These are phyloP conservation scores for Xylaria sp. DNA, from an alignment of 2,329 filamentous ascomycete genomes.

Conservation along the genomic window DNA sequence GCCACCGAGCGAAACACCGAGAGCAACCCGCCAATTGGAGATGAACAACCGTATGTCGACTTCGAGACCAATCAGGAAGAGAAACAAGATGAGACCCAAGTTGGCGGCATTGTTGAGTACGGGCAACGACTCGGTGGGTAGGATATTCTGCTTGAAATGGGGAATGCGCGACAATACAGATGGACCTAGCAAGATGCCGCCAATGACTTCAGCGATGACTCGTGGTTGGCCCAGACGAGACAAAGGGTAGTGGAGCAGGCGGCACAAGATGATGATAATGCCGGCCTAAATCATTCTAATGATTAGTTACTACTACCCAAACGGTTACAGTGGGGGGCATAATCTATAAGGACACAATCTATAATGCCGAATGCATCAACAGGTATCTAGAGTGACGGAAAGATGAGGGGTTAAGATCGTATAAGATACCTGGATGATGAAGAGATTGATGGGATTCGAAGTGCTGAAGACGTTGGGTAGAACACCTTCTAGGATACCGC, in stretches of 20 bases:
- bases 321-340: not conserved
- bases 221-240: constrained; percentile 77
- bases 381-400: not conserved
- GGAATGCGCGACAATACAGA: constrained; percentile 80
- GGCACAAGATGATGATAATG: constrained; percentile 79
- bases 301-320: constrained; percentile 19
- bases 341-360: not conserved
- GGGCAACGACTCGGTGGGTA: constrained; percentile 72
- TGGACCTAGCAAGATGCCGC: constrained; percentile 77
- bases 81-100: constrained; percentile 75
- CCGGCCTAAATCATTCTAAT: constrained; percentile 59
- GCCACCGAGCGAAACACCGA: constrained; percentile 73
- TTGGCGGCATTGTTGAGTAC: constrained; percentile 76
- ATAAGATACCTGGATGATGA: constrained; percentile 74
- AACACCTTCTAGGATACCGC: constrained; percentile 75
- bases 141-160: constrained; percentile 73
- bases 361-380: not conserved
- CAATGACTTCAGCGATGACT: constrained; percentile 82
- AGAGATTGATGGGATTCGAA: constrained; percentile 77
- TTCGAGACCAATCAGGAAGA: constrained; percentile 80
- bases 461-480: constrained; percentile 75
- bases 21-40: constrained; percentile 75
- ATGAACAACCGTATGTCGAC: constrained; percentile 75
- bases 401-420: not conserved
- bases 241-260: constrained; percentile 76